These are phyloP conservation scores for Aspergillus sp. DNA, from an alignment of 2,329 filamentous ascomycete genomes.

Conservation along the genomic window DNA sequence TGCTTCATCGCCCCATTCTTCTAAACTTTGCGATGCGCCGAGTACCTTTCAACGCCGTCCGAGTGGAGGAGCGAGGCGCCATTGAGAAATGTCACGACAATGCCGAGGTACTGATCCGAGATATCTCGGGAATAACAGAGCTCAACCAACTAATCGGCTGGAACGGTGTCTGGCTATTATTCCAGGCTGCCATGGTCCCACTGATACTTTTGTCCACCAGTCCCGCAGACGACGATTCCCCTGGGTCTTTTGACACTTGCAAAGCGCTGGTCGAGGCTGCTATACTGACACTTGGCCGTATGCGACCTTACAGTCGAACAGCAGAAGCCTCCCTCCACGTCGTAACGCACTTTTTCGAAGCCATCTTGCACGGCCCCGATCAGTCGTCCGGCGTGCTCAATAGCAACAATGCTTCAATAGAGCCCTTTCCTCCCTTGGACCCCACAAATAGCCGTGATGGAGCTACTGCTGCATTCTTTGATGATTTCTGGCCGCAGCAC, in stretches of 20 bases:
- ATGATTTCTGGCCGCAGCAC: background rate
- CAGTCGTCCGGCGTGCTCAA: too few species aligned
- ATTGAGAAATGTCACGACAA: conserved; percentile 68
- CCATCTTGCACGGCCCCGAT: background rate
- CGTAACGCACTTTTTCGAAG: background rate
- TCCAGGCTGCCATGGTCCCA: conserved; percentile 75
- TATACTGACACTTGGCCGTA: background rate
- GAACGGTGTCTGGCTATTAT: conserved; percentile 77
- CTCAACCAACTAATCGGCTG: conserved; percentile 72
- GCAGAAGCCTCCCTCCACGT: background rate
- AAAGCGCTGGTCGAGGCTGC: background rate
- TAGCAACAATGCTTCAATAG: too few species aligned
- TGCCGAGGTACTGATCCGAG: conserved; percentile 67
- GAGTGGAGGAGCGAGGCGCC: conserved; percentile 62
- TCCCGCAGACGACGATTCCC: background rate
- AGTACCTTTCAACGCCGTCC: conserved; percentile 48
- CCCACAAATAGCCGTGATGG: too few species aligned
- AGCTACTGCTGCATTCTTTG: background rate
- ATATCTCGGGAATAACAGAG: conserved; percentile 66
- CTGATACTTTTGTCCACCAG: conserved; percentile 35
- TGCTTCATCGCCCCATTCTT: conserved; percentile 69
- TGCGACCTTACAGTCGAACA: background rate
- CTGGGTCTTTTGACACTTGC: background rate
- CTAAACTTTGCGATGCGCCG: conserved; percentile 59
- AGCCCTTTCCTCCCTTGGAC: too few species aligned